Evolutionary conservation across 164 flowering plant species (phyloP).

Genomic region (Tinospora cordifolia): DNA sequence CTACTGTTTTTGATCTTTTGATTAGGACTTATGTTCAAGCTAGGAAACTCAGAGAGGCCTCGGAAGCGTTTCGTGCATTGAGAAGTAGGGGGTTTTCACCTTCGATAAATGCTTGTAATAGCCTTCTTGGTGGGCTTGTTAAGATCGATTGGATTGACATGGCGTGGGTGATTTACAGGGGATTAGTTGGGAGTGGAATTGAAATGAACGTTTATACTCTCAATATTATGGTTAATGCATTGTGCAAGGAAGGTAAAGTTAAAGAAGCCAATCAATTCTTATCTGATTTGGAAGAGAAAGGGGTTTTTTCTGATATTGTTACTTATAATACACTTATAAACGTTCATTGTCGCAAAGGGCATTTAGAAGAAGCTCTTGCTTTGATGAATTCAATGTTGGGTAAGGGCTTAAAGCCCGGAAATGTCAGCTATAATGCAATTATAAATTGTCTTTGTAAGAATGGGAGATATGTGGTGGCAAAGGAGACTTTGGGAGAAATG

Average conservation of each 20-base stretch:
- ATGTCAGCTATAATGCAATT: conserved; percentile 57
- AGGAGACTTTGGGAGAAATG: conserved; percentile 53
- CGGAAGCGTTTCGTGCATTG: conserved; percentile 53
- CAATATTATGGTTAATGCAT: conserved; percentile 78
- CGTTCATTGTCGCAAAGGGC: conserved; percentile 53
- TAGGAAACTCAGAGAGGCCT: conserved; percentile 62
- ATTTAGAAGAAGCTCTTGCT: conserved; percentile 51
- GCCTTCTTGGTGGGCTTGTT: conserved; percentile 77
- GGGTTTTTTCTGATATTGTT: conserved; percentile 57
- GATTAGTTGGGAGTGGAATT: conserved; percentile 34
- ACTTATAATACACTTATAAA: conserved; percentile 67
- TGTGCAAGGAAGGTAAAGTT: conserved; percentile 61
- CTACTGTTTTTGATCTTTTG: conserved; percentile 62
- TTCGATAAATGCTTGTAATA: conserved; percentile 70
- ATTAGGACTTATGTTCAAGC: conserved; percentile 83
- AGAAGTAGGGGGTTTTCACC: conserved; percentile 39
- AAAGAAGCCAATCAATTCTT: conserved; percentile 35
- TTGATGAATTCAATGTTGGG: conserved; percentile 41
- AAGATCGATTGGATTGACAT: conserved; percentile 72
- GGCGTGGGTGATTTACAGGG: conserved; percentile 64
- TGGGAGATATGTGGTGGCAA: conserved; percentile 47
- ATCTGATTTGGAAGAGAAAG: conserved; percentile 54
- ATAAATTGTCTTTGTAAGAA: conserved; percentile 64
- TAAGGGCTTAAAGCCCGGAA: conserved; percentile 52
- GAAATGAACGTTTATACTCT: conserved; percentile 65